A percentile compares a stretch with the other conserved stretches of the same genome.
These are phyloP conservation scores for Russula ochroleuca DNA, from an alignment of 768 basidiomycete species.

Conservation along the genomic window DNA sequence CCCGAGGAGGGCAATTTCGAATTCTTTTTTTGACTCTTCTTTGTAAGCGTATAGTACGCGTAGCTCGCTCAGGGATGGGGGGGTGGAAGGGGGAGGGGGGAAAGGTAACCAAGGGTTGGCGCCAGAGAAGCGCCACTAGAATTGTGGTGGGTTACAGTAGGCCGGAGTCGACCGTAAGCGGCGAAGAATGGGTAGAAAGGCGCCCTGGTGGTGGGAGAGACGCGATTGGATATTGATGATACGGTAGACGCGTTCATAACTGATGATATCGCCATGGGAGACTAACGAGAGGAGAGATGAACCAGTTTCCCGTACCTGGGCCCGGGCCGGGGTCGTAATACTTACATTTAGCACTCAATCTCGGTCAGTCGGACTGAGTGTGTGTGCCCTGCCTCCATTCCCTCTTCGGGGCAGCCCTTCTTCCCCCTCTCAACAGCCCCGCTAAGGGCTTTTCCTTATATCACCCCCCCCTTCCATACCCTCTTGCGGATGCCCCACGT, in stretches of 20 bases:
- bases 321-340: conserved; percentile 13
- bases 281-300: background rate
- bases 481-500: conserved; percentile 26
- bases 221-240: conserved; percentile 9
- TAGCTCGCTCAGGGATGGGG: background rate
- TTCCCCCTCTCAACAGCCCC: conserved; percentile 21
- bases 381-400: conserved; percentile 18
- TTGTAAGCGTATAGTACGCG: conserved; percentile 3
- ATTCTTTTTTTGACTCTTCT: background rate
- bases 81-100: background rate
- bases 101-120: conserved; percentile 16
- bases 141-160: conserved; percentile 12
- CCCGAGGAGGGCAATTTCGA: background rate
- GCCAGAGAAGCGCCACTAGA: conserved; percentile 22
- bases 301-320: conserved; percentile 13
- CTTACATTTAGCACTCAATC: conserved; percentile 14
- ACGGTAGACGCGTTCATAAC: conserved; percentile 12
- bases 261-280: conserved; percentile 20
- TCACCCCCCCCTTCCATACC: conserved; percentile 22
- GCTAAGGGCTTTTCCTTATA: conserved; percentile 19
- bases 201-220: conserved; percentile 9
- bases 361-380: conserved; percentile 12
- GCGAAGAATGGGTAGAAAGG: conserved; percentile 6
- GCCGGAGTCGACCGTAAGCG: conserved; percentile 24
- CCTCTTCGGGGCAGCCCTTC: conserved; percentile 17